A percentile compares a stretch with the other conserved stretches of the same genome.
Conservation (phyloP, 2,329 filamentous ascomycete genomes). For the Pseudocercospora ulei region DNA sequence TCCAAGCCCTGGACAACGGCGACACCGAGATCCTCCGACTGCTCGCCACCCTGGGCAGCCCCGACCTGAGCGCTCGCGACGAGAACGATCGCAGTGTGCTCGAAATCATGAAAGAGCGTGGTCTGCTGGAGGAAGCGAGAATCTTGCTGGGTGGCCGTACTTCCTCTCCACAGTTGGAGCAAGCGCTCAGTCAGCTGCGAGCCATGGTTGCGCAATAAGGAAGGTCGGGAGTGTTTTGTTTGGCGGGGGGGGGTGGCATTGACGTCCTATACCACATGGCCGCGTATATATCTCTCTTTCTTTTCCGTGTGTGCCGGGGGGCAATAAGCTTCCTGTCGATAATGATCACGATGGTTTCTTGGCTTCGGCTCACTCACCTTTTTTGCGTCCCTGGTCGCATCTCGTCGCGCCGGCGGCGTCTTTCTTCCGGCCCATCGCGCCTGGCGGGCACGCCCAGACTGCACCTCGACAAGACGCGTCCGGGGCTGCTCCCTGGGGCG, state of each 20-base stretch:
- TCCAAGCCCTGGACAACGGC: slow-evolving; percentile 57
- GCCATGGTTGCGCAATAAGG: slow-evolving; percentile 15
- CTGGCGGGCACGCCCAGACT: too few species aligned
- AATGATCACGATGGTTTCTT: too few species aligned
- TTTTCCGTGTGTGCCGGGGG: too few species aligned
- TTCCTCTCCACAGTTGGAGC: slow-evolving; percentile 17
- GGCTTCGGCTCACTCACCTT: too few species aligned
- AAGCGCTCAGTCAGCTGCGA: slow-evolving; percentile 15
- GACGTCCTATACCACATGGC: slow-evolving; percentile 7
- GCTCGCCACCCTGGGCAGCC: slow-evolving; percentile 43
- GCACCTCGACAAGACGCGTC: too few species aligned
- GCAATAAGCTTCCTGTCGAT: too few species aligned
- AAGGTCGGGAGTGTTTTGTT: slow-evolving; percentile 5
- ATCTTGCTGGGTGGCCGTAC: slow-evolving; percentile 22
- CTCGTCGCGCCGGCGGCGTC: too few species aligned
- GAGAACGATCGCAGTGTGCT: slow-evolving; percentile 48
- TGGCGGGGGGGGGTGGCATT: slow-evolving; percentile 3
- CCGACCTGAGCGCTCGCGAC: slow-evolving; percentile 47
- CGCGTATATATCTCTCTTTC: too few species aligned
- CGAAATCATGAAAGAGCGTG: slow-evolving; percentile 50
- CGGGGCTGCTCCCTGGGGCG: too few species aligned
- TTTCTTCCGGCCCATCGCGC: too few species aligned
- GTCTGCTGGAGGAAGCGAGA: slow-evolving; percentile 46
- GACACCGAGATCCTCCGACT: slow-evolving; percentile 48
- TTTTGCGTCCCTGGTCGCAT: too few species aligned